A percentile compares a stretch with the other conserved stretches of the same genome.
Evolutionary conservation across 140 eudicot species (phyloP).

Genomic region (Cichorium intybus): DNA sequence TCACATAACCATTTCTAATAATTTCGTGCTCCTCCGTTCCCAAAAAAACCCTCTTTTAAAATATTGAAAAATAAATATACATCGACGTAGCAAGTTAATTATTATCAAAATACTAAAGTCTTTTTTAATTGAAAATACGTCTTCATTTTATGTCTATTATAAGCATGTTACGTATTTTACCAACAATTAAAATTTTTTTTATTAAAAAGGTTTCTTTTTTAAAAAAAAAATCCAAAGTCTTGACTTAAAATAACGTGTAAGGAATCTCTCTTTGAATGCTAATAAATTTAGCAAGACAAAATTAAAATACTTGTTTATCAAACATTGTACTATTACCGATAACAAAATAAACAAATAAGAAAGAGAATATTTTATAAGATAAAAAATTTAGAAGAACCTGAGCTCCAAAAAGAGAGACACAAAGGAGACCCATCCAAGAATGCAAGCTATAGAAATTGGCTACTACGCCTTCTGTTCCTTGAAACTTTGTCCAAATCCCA

Average conservation of each 20-base stretch:
- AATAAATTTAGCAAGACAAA: neutral
- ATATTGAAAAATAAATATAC: neutral
- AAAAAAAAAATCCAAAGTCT: neutral
- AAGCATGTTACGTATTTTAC: neutral
- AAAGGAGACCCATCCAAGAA: conserved; percentile 91
- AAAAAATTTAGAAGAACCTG: conserved; percentile 45
- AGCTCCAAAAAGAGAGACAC: conserved; percentile 70
- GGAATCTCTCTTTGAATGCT: no score
- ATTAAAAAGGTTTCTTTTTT: neutral
- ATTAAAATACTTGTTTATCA: neutral
- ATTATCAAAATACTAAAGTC: neutral
- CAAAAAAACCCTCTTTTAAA: neutral
- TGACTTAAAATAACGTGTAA: no score
- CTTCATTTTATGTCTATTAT: neutral
- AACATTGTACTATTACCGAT: neutral
- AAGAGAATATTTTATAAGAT: neutral
- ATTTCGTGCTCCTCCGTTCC: conserved; percentile 13
- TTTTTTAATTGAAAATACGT: neutral
- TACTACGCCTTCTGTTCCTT: conserved; percentile 62
- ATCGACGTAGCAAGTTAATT: neutral
- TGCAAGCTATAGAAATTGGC: conserved; percentile 88
- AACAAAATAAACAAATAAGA: neutral
- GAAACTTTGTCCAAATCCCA: conserved; percentile 96
- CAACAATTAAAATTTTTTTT: no score
- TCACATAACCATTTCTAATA: conserved; percentile 9